A percentile compares a stretch with the other conserved stretches of the same genome.
These are phyloP conservation scores for Begonia masoniana DNA, from an alignment of 306 rosid genomes.

Conservation along the genomic window DNA sequence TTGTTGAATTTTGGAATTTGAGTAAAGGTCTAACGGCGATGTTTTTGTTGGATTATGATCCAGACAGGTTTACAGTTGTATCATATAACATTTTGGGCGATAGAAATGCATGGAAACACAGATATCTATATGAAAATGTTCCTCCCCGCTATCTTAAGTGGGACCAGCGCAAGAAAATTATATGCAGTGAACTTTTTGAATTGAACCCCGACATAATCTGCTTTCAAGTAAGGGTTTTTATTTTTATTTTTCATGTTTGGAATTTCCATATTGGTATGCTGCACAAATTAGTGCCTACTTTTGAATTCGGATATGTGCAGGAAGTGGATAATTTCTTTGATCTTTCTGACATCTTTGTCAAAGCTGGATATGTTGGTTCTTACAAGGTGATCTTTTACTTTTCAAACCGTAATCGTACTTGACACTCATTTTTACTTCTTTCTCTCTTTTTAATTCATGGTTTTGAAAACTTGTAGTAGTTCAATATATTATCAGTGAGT, in stretches of 20 bases:
- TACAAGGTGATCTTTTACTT: constrained; percentile 39
- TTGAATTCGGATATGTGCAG: constrained; percentile 18
- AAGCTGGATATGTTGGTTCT: constrained; percentile 64
- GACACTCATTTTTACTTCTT: too few relatives aligned
- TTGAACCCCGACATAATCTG: constrained; percentile 67
- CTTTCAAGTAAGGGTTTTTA: constrained; percentile 41
- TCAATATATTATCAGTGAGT: too few relatives aligned
- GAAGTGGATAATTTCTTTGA: constrained; percentile 82
- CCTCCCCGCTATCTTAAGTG: constrained; percentile 50
- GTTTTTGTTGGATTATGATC: constrained; percentile 5
- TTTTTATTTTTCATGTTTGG: background rate
- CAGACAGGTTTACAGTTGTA: constrained; percentile 59
- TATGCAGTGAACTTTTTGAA: constrained; percentile 46
- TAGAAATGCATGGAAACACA: constrained; percentile 53
- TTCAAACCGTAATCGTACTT: background rate
- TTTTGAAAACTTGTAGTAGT: too few relatives aligned
- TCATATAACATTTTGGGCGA: constrained; percentile 69
- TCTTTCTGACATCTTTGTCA: constrained; percentile 37
- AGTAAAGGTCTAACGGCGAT: background rate
- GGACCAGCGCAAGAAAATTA: constrained; percentile 44
- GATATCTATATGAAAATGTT: constrained; percentile 50
- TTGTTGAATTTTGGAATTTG: background rate
- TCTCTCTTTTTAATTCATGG: too few relatives aligned
- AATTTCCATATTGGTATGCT: background rate
- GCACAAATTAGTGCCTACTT: constrained; percentile 1